Base-by-base conservation (phyloP, 306 rosid genomes). In the Ammopiptanthus mongolicus region DNA sequence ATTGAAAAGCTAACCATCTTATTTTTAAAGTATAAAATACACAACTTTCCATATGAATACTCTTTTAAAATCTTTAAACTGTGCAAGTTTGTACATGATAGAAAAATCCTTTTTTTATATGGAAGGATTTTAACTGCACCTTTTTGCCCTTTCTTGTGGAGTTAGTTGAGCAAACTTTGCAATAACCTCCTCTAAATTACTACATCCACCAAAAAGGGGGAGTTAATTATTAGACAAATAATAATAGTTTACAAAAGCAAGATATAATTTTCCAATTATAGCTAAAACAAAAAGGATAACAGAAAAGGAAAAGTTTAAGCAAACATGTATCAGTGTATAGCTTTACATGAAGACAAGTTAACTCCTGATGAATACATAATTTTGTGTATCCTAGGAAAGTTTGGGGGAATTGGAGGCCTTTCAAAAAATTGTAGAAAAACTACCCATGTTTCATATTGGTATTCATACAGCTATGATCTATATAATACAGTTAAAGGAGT, bases 71-170 rank as follows among this genome's bases (percentile, higher is more conserved):
- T n/a, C n/a, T n/a, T n/a, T n/a, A n/a, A n/a, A n/a, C n/a, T n/a
- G n/a, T n/a, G n/a, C n/a, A n/a, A n/a, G n/a, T n/a, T n/a, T n/a
- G n/a, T n/a, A n/a, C n/a, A n/a, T n/a, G n/a, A n/a, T n/a, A n/a
- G n/a, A n/a, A n/a, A n/a, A n/a, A n/a, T n/a, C n/a, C n/a, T n/a
- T n/a, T n/a, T n/a, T n/a, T n/a, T n/a, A n/a, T 12, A 11, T 4
- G 33, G 46, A 31, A 41, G 14, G 61, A 53, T 39, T 28, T 67
- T 37, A 63, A 53, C 14, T 37, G 1, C 81, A 92, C 97, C 93
- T 90, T 82, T 92, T 92, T 21, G 92, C 87, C 73, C 96, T 87
- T 84, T 92, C 97, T 11, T 92, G 97, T 0, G 93, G 89, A 69
- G 97, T 85, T 65, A 80, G 84, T 76, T 90, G 96, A 42, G 93